Percentiles rank a stretch among this genome's conserved stretches.
Conservation (phyloP, 257 asterid species). For the Solanum pennellii region DNA sequence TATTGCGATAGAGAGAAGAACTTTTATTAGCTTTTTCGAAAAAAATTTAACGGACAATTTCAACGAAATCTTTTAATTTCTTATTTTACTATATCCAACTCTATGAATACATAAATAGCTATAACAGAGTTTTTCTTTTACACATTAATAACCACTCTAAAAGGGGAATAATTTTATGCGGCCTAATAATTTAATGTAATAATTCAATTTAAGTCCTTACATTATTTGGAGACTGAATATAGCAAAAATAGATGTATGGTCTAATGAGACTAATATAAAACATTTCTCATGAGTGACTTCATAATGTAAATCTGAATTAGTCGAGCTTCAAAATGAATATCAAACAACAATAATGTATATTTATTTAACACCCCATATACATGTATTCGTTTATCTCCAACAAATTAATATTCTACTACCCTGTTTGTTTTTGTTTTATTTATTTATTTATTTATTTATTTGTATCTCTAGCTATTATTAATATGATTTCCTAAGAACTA, state of each 20-base stretch:
- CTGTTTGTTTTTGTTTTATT: too few relatives aligned
- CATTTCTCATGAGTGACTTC: background rate
- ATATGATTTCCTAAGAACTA: background rate
- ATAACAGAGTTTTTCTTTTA: background rate
- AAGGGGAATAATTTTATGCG: background rate
- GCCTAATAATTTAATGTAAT: background rate
- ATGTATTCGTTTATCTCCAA: background rate
- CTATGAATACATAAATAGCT: background rate
- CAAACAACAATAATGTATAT: background rate
- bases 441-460: background rate
- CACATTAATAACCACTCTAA: too few relatives aligned
- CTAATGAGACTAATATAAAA: background rate
- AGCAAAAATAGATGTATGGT: background rate
- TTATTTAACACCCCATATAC: background rate
- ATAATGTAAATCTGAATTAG: background rate
- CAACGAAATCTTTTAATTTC: too few relatives aligned
- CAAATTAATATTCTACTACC: background rate
- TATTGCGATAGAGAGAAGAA: background rate
- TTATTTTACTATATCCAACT: background rate
- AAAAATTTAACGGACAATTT: background rate
- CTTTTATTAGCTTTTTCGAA: too few relatives aligned
- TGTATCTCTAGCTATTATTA: background rate
- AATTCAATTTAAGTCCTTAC: background rate
- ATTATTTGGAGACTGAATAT: background rate
- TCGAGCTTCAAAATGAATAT: background rate